phyloP scores from a whole-genome alignment of 208 protist genomes.

The Leishmania major region DNA sequence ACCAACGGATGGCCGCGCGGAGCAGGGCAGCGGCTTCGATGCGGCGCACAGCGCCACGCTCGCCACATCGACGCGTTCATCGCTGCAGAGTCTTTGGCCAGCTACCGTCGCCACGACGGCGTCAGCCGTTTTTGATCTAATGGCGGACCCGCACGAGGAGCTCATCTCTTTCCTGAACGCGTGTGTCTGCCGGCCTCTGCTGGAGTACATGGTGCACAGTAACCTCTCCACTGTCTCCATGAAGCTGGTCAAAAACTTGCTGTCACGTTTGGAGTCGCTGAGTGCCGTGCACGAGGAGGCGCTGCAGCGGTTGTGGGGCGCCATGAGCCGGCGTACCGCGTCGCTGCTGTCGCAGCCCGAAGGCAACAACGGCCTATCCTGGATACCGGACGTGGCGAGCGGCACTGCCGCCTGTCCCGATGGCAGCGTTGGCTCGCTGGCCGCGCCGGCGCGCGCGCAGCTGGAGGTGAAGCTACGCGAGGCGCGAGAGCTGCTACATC shows the following conservation, averaged over 20 bases:
- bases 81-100: not conserved
- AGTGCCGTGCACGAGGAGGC: constrained; percentile 45
- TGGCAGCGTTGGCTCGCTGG: not conserved
- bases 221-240: constrained; percentile 49
- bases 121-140: constrained; percentile 37
- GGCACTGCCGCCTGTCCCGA: not conserved
- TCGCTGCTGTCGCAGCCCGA: not conserved
- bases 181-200: constrained; percentile 50
- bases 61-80: not conserved
- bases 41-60: not conserved
- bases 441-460: constrained; percentile 17
- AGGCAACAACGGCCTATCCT: not conserved
- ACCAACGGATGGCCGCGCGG: not conserved
- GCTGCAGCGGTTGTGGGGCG: constrained; percentile 27
- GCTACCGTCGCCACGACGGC: not conserved
- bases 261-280: constrained; percentile 51
- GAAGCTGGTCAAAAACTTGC: constrained; percentile 50
- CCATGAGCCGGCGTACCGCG: not conserved
- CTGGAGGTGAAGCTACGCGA: constrained; percentile 28
- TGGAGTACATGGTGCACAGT: constrained; percentile 54
- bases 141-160: constrained; percentile 37
- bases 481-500: constrained; percentile 18
- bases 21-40: not conserved
- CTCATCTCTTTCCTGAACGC: constrained; percentile 52
- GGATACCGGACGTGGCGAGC: not conserved